Conservation (phyloP, 306 rosid species). For the Cicer arietinum region DNA sequence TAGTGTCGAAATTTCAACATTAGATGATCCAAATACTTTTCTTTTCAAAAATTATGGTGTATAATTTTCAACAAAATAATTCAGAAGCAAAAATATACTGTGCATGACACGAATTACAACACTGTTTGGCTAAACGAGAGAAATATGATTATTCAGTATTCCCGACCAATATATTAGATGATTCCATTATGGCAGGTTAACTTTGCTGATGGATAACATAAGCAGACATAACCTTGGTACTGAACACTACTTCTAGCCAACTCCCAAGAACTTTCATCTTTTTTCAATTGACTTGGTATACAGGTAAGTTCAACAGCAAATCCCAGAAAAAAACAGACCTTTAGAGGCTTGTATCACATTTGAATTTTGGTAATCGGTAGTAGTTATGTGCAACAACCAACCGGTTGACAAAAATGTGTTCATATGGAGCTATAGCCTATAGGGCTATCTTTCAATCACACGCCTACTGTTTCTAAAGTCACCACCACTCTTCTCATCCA, state of each 20-base stretch:
- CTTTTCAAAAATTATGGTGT: no score
- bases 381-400: slow-evolving; percentile 16
- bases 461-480: slow-evolving; percentile 78
- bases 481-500: slow-evolving; percentile 51
- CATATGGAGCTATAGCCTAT: slow-evolving; percentile 7
- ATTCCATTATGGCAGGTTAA: slow-evolving; percentile 6
- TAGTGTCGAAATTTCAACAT: no score
- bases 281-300: not conserved
- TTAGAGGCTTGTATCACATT: slow-evolving; percentile 12
- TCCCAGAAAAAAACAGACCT: not conserved
- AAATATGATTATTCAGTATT: slow-evolving; percentile 3
- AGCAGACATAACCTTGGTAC: not conserved
- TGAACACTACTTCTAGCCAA: not conserved
- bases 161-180: not conserved
- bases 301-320: slow-evolving; percentile 2
- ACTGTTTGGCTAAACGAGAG: not conserved
- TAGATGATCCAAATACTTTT: no score
- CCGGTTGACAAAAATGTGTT: slow-evolving; percentile 5
- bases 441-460: slow-evolving; percentile 73
- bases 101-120: not conserved
- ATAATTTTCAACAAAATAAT: no score
- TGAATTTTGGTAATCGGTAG: slow-evolving; percentile 23
- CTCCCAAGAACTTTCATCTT: not conserved
- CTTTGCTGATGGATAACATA: slow-evolving; percentile 18
- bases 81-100: not conserved